Evolutionary conservation across 1,139 yeast genomes (phyloP).

Genomic region (Debaryomyces nepalensis): DNA sequence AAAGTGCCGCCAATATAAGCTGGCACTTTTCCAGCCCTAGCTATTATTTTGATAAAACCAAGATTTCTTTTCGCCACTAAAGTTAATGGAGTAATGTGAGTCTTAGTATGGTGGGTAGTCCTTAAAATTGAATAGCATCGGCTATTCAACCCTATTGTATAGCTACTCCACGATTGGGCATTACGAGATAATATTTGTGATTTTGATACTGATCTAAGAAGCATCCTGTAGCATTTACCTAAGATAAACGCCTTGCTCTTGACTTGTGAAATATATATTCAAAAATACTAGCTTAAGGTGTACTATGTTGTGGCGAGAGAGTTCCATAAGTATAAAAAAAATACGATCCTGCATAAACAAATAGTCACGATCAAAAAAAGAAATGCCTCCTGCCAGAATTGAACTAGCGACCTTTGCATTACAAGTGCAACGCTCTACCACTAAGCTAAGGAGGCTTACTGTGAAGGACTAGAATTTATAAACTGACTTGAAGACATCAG

Average conservation of each 20-base stretch:
- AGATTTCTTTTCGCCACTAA: conserved; percentile 29
- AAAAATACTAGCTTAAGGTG: background rate
- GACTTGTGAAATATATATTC: background rate
- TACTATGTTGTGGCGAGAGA: conserved; percentile 9
- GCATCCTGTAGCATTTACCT: conserved; percentile 6
- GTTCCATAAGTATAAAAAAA: background rate
- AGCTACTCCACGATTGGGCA: conserved; percentile 1
- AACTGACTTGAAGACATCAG: no score
- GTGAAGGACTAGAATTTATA: no score
- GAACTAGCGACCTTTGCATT: conserved; percentile 96
- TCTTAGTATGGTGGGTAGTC: conserved; percentile 1
- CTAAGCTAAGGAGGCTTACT: conserved; percentile 79
- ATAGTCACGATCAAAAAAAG: conserved; percentile 20
- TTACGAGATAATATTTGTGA: conserved; percentile 7
- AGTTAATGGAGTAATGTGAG: conserved; percentile 2
- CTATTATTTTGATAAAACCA: conserved; percentile 54
- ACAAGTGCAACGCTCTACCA: conserved; percentile 97
- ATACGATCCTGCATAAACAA: conserved; percentile 6
- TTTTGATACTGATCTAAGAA: conserved; percentile 4
- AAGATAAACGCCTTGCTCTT: conserved; percentile 3
- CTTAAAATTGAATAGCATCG: conserved; percentile 8
- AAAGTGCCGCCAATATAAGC: conserved; percentile 88
- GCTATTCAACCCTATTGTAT: background rate
- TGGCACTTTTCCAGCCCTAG: conserved; percentile 59
- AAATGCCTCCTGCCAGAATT: conserved; percentile 87